phyloP scores from a whole-genome alignment of 495 filamentous ascomycete genomes.

The Penicillium pulvis region DNA sequence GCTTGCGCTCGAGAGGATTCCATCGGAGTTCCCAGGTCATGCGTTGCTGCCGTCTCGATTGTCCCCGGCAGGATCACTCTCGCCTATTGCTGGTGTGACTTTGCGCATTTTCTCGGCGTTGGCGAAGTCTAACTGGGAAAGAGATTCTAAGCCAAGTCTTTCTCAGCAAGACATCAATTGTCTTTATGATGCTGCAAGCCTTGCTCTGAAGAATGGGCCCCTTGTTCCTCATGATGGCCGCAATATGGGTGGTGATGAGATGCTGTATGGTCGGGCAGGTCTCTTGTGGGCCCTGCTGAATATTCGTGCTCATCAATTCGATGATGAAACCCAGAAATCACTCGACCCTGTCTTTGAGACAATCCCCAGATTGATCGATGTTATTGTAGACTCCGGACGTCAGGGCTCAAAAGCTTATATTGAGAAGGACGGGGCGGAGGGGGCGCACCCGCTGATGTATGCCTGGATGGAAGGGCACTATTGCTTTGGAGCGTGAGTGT shows the following conservation, averaged over 20 bases:
- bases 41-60: constrained; percentile 32
- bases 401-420: constrained; percentile 35
- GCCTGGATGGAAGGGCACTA: constrained; percentile 45
- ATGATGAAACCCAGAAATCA: constrained; percentile 16
- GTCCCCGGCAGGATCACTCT: constrained; percentile 35
- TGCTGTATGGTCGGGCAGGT: constrained; percentile 47
- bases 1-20: constrained; percentile 34
- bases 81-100: constrained; percentile 30
- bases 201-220: constrained; percentile 36
- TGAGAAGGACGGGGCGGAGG: constrained; percentile 30
- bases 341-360: constrained; percentile 26
- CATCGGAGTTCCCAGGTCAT: constrained; percentile 26
- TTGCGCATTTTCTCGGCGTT: constrained; percentile 27
- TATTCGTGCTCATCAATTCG: constrained; percentile 28
- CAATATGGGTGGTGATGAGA: constrained; percentile 43
- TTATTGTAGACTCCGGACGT: constrained; percentile 38
- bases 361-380: constrained; percentile 35
- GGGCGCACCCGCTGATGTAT: constrained; percentile 50
- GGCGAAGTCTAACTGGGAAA: constrained; percentile 16
- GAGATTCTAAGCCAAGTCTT: constrained; percentile 13
- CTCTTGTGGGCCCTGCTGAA: constrained; percentile 46
- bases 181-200: constrained; percentile 32
- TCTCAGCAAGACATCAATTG: constrained; percentile 27
- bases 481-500: constrained; percentile 44
- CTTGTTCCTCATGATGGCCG: constrained; percentile 33